Evolutionary conservation across 495 filamentous ascomycete species (phyloP), one percentile per base, ranked within the genome.

Genomic region (Delitschia confertaspora): DNA sequence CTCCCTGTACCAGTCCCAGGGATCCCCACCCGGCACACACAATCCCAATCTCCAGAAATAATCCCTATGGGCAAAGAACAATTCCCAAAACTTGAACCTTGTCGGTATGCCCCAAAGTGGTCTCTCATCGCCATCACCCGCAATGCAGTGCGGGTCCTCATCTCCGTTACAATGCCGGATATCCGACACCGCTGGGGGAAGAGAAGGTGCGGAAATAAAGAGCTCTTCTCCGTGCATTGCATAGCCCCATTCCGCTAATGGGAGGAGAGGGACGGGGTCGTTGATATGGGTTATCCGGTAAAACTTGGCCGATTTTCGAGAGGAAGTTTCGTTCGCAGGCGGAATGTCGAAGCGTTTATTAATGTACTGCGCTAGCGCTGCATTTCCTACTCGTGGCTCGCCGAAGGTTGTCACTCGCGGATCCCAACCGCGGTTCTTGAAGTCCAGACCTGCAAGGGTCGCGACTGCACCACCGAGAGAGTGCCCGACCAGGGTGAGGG

Each of bases 1-100:
- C 19, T 55, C 50, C 16, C 51, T 9, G 26, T 55, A 73, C 75
- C 80, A 81, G 46, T 82, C 78, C 33, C 65, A 61, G 3, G 80
- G 80, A 63, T 88, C 85, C 1, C 83, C 85, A 3, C 82, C 83
- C 2, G 89, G 89, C 4, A 95, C 68, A 66, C 91, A 98, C 31
- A 96, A 64, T 0, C 91, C 91, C 45, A 98, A 56, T 23, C 91
- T 66, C 82, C 87, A 91, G 60, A 98, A 98, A 58, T 98, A 98
- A 64, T 98, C 91, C 39, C 91, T 70, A 67, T 98, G 91, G 11
- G 88, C 82, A 66, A 87, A 88, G 60, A 95, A 83, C n/a, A 93
- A 65, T 66, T 93, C 77, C 85, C 93, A 91, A 7, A 88, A 70
- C 58, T 80, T 80, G 51, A 79, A 80, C 33, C 76, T 65, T 7